These are phyloP conservation scores for Pichia kluyveri DNA, from an alignment of 805 yeast genomes.

Conservation along the genomic window DNA sequence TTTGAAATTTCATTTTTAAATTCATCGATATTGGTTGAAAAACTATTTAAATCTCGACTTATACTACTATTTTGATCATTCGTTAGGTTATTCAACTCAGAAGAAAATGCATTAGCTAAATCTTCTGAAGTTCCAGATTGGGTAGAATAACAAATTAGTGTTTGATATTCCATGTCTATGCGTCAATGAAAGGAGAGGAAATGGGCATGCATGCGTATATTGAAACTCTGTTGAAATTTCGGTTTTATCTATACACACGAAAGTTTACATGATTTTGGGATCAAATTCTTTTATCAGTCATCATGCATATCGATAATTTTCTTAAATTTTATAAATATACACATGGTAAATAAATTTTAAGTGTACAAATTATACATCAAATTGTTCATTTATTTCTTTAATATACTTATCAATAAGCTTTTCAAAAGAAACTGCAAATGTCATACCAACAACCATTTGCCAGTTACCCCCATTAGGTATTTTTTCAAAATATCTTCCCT, in stretches of 20 bases:
- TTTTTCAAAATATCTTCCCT: conserved; percentile 22
- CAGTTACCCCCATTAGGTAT: conserved; percentile 40
- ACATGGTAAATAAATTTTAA: neutral
- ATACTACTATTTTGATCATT: neutral
- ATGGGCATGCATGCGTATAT: no score
- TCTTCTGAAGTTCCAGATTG: conserved; percentile 96
- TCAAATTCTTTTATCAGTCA: no score
- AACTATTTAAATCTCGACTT: neutral
- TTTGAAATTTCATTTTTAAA: neutral
- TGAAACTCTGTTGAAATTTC: neutral
- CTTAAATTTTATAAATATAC: no score
- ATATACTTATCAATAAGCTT: conserved; percentile 21
- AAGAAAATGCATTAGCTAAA: conserved; percentile 37
- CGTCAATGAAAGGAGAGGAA: no score
- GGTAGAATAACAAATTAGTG: conserved; percentile 67
- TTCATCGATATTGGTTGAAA: neutral
- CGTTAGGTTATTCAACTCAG: conserved; percentile 17
- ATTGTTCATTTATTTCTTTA: conserved; percentile 1
- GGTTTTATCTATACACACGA: no score
- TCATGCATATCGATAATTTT: no score
- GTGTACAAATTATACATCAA: neutral
- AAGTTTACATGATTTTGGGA: no score
- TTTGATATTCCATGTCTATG: neutral
- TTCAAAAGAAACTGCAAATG: conserved; percentile 43
- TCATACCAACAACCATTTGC: conserved; percentile 44